A percentile compares a stretch with the other conserved stretches of the same genome.
These are phyloP conservation scores for Clarkia xantiana DNA, from an alignment of 345 rosid genomes.

Conservation along the genomic window DNA sequence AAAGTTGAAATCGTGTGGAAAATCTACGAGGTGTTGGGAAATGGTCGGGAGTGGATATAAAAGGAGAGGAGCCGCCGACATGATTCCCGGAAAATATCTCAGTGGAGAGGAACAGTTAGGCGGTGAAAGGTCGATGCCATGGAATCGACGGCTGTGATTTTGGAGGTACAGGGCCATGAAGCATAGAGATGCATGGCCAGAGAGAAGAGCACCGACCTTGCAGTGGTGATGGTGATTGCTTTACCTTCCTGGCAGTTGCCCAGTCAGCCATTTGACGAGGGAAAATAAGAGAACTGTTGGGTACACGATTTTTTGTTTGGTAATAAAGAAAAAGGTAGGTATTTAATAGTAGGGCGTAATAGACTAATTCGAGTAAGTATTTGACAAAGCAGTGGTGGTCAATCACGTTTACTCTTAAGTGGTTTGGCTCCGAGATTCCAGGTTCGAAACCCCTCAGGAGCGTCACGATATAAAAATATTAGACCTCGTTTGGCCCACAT, in stretches of 20 bases:
- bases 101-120: slow-evolving; percentile 2
- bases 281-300: background rate
- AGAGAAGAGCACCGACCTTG: slow-evolving; percentile 6
- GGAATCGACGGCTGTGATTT: slow-evolving; percentile 9
- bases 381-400: too few species aligned
- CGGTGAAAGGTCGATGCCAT: slow-evolving; percentile 4
- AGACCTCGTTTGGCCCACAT: too few species aligned
- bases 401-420: too few species aligned
- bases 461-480: too few species aligned
- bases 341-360: too few species aligned
- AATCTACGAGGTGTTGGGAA: background rate
- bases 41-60: slow-evolving; percentile 8
- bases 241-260: slow-evolving; percentile 5
- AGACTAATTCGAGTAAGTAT: too few species aligned
- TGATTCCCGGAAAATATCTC: slow-evolving; percentile 1
- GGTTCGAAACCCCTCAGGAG: too few species aligned
- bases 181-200: background rate
- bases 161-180: background rate
- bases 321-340: too few species aligned
- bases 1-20: background rate
- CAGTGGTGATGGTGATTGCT: background rate
- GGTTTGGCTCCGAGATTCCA: too few species aligned
- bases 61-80: slow-evolving; percentile 8
- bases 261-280: too few species aligned
- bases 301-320: too few species aligned